A percentile compares a stretch with the other conserved stretches of the same genome.
phyloP scores from a whole-genome alignment of 345 rosid species.

The Aquilaria sinensis region DNA sequence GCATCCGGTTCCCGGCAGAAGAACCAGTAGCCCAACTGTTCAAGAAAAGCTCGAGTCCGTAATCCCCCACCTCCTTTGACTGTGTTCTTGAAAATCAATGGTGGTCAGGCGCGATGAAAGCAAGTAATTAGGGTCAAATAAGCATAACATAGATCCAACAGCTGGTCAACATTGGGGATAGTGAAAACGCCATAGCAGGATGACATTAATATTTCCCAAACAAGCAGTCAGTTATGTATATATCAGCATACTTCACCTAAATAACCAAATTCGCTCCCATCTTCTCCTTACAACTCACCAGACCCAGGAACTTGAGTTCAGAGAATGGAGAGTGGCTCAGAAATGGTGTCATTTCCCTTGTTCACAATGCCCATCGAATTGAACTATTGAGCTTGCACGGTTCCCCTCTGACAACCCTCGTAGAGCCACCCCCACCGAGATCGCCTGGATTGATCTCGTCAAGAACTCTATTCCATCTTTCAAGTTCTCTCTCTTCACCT shows the following conservation, averaged over 20 bases:
- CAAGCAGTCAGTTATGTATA: too few species aligned
- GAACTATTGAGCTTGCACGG: slow-evolving; percentile 82
- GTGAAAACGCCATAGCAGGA: too few species aligned
- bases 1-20: slow-evolving; percentile 38
- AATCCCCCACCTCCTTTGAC: slow-evolving; percentile 22
- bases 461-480: slow-evolving; percentile 85
- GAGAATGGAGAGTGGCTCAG: slow-evolving; percentile 81
- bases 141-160: too few species aligned
- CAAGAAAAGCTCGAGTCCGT: slow-evolving; percentile 37
- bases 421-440: slow-evolving; percentile 81
- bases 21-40: slow-evolving; percentile 22
- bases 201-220: too few species aligned
- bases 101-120: slow-evolving; percentile 26
- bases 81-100: slow-evolving; percentile 44
- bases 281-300: background rate
- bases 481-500: slow-evolving; percentile 11
- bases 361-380: slow-evolving; percentile 66
- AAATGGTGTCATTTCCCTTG: slow-evolving; percentile 81
- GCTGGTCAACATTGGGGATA: too few species aligned
- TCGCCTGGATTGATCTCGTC: slow-evolving; percentile 88
- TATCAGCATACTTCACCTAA: too few species aligned
- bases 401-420: slow-evolving; percentile 84
- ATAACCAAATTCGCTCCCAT: background rate
- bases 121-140: too few species aligned
- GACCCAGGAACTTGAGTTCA: background rate